A percentile compares a stretch with the other conserved stretches of the same genome.
phyloP scores from a whole-genome alignment of 2,329 filamentous ascomycete genomes.

The Trichoderma koningii region DNA sequence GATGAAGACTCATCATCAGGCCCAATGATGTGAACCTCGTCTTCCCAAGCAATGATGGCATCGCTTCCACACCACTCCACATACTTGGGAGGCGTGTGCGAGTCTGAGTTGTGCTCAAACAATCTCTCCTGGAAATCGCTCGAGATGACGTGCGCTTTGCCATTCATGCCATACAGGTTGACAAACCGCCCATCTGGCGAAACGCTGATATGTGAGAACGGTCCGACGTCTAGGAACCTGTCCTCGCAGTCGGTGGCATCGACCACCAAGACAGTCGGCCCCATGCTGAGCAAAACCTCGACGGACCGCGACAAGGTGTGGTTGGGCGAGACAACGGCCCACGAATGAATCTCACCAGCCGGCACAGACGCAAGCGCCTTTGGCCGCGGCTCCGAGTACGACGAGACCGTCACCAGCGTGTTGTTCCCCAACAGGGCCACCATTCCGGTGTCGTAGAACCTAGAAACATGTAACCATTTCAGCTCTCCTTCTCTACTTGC shows the following conservation, averaged over 20 bases:
- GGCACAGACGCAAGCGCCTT: conserved; percentile 77
- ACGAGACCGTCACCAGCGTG: conserved; percentile 79
- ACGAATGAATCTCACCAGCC: conserved; percentile 78
- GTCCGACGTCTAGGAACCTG: conserved; percentile 84
- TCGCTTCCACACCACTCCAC: conserved; percentile 97
- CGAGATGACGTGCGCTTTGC: conserved; percentile 88
- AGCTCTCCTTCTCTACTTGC: neutral
- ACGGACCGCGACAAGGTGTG: conserved; percentile 91
- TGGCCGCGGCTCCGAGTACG: conserved; percentile 87
- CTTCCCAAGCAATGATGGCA: conserved; percentile 94
- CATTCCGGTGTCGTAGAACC: conserved; percentile 88
- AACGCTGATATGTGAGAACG: conserved; percentile 86
- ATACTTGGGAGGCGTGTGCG: conserved; percentile 80
- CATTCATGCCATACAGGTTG: conserved; percentile 81
- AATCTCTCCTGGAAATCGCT: conserved; percentile 92
- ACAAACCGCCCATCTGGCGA: conserved; percentile 89
- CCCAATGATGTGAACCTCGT: conserved; percentile 92
- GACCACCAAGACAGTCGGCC: conserved; percentile 79
- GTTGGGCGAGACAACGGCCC: conserved; percentile 84
- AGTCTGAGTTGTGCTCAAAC: conserved; percentile 87
- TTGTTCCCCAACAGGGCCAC: conserved; percentile 91
- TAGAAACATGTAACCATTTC: conserved; percentile 29
- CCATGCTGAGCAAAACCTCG: conserved; percentile 85
- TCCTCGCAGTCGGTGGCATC: conserved; percentile 92
- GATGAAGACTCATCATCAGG: conserved; percentile 73